Conservation (phyloP, 495 filamentous ascomycete species). For the Xylaria acuta region DNA sequence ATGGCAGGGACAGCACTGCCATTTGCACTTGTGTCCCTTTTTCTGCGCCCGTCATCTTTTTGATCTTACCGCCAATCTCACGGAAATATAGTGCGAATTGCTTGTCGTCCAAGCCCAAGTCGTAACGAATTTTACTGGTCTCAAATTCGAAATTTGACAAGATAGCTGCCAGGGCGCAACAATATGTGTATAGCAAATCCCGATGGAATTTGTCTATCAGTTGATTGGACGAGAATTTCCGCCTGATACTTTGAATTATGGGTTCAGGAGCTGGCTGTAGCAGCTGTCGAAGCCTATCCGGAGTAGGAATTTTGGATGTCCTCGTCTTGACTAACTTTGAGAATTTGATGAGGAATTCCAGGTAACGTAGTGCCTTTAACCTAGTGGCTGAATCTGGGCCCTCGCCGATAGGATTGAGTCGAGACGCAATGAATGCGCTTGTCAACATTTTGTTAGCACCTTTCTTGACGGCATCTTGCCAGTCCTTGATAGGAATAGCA, state of each 20-base stretch:
- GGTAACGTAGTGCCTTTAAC: conserved; percentile 70
- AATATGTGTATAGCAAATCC: conserved; percentile 70
- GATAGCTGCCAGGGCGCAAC: conserved; percentile 70
- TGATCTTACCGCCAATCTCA: conserved; percentile 78
- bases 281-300: conserved; percentile 56
- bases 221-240: conserved; percentile 70
- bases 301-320: conserved; percentile 50
- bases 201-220: conserved; percentile 66
- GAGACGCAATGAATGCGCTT: conserved; percentile 71
- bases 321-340: conserved; percentile 47
- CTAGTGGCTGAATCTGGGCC: conserved; percentile 61
- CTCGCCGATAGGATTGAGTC: conserved; percentile 63
- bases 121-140: conserved; percentile 74
- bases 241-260: conserved; percentile 70
- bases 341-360: conserved; percentile 71
- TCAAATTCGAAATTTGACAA: conserved; percentile 82
- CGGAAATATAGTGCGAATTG: conserved; percentile 72
- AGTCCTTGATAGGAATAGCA: conserved; percentile 72
- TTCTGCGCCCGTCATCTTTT: conserved; percentile 55
- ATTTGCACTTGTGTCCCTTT: conserved; percentile 59
- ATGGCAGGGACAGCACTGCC: conserved; percentile 76
- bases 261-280: conserved; percentile 62
- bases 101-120: conserved; percentile 75
- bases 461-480: conserved; percentile 69
- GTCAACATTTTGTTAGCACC: conserved; percentile 61